These are phyloP conservation scores for Termitomyces sp. DNA, from an alignment of 768 basidiomycete genomes.

Conservation along the genomic window DNA sequence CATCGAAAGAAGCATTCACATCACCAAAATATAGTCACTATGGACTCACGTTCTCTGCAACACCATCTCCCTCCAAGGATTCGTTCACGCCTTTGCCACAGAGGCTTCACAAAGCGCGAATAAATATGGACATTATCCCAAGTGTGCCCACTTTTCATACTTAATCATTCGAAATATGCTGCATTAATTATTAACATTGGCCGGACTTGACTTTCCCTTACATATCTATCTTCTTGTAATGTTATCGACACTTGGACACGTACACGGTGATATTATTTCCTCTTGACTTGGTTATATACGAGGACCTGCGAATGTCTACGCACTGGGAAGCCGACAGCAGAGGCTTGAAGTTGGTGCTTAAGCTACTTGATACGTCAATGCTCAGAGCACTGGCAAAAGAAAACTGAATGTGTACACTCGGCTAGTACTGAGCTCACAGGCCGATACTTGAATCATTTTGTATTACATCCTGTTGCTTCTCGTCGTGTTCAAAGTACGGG, in stretches of 20 bases:
- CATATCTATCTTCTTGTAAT: background rate
- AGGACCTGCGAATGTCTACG: too few species aligned
- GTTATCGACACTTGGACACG: too few species aligned
- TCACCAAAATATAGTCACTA: constrained; percentile 27
- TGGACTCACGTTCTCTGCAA: constrained; percentile 24
- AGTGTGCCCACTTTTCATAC: background rate
- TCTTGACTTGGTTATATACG: background rate
- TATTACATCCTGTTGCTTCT: too few species aligned
- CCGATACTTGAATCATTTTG: too few species aligned
- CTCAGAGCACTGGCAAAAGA: too few species aligned
- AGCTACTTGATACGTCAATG: too few species aligned
- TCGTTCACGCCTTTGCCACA: constrained; percentile 15
- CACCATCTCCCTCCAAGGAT: constrained; percentile 15
- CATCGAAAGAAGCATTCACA: constrained; percentile 29
- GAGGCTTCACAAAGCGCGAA: background rate
- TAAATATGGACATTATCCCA: background rate
- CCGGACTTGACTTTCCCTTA: background rate
- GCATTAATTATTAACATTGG: background rate
- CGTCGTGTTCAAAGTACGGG: background rate
- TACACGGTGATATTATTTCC: background rate
- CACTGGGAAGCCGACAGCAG: background rate
- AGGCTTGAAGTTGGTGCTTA: too few species aligned
- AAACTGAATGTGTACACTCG: too few species aligned
- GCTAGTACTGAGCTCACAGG: too few species aligned
- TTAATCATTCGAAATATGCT: background rate